Percentiles rank a stretch among this genome's conserved stretches.
These are phyloP conservation scores for Pichia kluyveri DNA, from an alignment of 805 yeast species.

Conservation along the genomic window DNA sequence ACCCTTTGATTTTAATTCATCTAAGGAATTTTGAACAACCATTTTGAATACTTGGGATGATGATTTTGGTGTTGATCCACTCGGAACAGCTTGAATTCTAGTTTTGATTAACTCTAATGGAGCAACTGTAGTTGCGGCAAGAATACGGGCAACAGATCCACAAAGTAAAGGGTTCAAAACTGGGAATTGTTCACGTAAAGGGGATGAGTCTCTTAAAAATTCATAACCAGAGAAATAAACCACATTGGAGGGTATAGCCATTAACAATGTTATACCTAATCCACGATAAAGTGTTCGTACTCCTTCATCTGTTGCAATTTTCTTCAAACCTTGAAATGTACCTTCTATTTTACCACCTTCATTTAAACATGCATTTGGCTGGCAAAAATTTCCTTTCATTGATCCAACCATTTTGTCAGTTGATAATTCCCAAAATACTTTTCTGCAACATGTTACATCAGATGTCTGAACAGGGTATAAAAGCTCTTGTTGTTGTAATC, in stretches of 20 bases:
- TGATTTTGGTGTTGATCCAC: constrained; percentile 20
- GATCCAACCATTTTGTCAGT: constrained; percentile 14
- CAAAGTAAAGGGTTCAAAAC: constrained; percentile 67
- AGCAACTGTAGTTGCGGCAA: constrained; percentile 79
- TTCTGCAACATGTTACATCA: constrained; percentile 27
- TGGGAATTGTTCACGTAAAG: constrained; percentile 30
- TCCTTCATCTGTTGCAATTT: constrained; percentile 70
- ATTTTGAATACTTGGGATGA: constrained; percentile 37
- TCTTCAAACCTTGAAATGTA: constrained; percentile 63
- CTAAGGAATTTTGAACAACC: constrained; percentile 23
- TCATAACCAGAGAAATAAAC: constrained; percentile 95
- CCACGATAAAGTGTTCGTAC: constrained; percentile 80
- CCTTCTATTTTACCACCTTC: constrained; percentile 40
- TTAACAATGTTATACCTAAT: constrained; percentile 64
- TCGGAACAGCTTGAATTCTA: constrained; percentile 79
- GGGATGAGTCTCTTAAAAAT: constrained; percentile 66
- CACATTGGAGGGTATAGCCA: constrained; percentile 90
- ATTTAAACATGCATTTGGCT: constrained; percentile 32
- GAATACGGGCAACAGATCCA: constrained; percentile 73
- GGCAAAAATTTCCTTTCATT: constrained; percentile 24
- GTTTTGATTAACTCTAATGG: constrained; percentile 87
- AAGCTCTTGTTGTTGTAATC: constrained; percentile 71
- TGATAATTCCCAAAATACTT: constrained; percentile 26
- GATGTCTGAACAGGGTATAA: constrained; percentile 28
- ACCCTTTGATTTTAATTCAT: constrained; percentile 50